phyloP scores from a whole-genome alignment of 163 green algal genomes.

The Coccomyxa subellipsoidea region DNA sequence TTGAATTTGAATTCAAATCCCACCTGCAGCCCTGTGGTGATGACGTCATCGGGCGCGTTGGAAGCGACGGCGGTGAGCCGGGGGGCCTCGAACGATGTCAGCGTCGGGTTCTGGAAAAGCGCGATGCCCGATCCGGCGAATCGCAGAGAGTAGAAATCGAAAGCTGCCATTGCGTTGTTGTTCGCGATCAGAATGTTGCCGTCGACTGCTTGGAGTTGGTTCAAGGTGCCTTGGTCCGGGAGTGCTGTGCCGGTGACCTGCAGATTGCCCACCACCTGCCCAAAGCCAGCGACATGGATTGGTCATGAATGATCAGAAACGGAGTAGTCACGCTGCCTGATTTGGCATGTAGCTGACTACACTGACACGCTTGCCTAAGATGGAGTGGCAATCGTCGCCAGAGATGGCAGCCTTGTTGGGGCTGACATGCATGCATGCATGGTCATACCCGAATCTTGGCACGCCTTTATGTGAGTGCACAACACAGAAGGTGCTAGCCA shows the following conservation, averaged over 20 bases:
- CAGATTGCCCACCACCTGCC: not conserved
- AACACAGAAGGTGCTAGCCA: too few relatives aligned
- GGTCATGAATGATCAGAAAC: too few relatives aligned
- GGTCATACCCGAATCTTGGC: too few relatives aligned
- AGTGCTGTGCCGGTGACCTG: not conserved
- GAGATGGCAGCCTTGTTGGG: too few relatives aligned
- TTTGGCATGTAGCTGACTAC: too few relatives aligned
- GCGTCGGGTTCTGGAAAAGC: not conserved
- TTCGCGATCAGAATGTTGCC: not conserved
- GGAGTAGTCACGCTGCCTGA: too few relatives aligned
- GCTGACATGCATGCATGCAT: too few relatives aligned
- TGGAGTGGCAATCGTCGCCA: too few relatives aligned
- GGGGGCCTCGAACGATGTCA: not conserved
- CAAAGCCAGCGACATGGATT: not conserved
- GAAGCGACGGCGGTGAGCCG: conserved; percentile 1
- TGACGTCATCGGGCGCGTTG: not conserved
- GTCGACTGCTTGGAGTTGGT: not conserved
- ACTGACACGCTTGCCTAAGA: too few relatives aligned
- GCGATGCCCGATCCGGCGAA: not conserved
- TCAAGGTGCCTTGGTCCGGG: not conserved
- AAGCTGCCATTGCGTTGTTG: conserved; percentile 1
- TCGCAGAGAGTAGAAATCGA: not conserved
- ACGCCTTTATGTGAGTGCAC: too few relatives aligned
- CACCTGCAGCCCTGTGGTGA: conserved; percentile 2
- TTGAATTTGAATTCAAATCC: too few relatives aligned